Conservation (phyloP, 2,329 filamentous ascomycete genomes). For the Stenocarpella maydis region DNA sequence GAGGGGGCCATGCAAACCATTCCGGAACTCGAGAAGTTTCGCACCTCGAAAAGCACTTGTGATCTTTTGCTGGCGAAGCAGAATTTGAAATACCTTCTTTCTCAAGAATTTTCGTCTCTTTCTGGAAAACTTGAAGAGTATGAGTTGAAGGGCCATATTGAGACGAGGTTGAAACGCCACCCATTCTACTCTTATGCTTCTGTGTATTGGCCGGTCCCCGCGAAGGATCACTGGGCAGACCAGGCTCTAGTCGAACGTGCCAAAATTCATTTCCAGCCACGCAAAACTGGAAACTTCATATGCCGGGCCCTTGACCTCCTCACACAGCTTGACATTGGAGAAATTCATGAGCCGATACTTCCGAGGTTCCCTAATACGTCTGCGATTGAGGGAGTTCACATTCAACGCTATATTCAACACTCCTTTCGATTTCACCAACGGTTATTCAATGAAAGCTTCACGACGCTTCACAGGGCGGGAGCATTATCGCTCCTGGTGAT, state of each 20-base stretch:
- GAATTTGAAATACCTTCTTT: not conserved
- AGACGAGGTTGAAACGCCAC: not conserved
- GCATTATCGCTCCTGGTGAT: not conserved
- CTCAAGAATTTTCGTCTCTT: not conserved
- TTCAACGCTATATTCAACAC: not conserved
- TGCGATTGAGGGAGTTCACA: no score
- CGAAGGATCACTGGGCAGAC: not conserved
- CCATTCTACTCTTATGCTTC: constrained; percentile 20
- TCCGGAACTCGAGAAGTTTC: not conserved
- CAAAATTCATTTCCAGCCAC: not conserved
- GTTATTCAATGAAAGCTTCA: not conserved
- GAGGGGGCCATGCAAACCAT: not conserved
- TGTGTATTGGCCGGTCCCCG: not conserved
- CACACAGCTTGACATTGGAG: no score
- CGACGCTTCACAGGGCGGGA: constrained; percentile 15
- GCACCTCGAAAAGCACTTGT: not conserved
- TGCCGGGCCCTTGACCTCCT: not conserved
- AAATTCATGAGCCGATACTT: no score
- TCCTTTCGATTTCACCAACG: not conserved
- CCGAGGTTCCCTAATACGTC: no score
- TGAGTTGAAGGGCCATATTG: not conserved
- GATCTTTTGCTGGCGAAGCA: not conserved
- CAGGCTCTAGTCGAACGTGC: not conserved
- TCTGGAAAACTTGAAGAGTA: not conserved
- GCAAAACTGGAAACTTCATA: not conserved